Base-by-base conservation (phyloP, 768 basidiomycete genomes). In the Tricholoma hemisulphureum region DNA sequence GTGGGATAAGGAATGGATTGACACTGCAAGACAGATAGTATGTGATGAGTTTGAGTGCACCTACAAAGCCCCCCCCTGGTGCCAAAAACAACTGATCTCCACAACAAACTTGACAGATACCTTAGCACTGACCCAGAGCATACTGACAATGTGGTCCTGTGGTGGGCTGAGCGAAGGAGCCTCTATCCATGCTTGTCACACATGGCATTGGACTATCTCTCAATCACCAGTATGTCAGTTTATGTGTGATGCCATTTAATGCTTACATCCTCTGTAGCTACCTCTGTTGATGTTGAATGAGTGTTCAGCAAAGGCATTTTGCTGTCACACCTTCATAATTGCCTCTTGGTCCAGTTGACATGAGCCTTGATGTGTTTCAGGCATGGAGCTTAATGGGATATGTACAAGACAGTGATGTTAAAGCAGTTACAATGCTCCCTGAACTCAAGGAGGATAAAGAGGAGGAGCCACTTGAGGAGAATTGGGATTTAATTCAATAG, bases 131-230 rank as follows among this genome's bases (percentile, higher is more conserved):
- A 61, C 11, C 35, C 63, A 18, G 69, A 65, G 43, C 32, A 56
- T 26, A 59, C 65, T 14, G 24, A 37, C 0, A 61, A 73, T 45
- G 59, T 62, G 1, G 50, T 73, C 11, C 16, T 43, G 8, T 75
- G 70, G 73, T 75, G 69, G 73, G 21, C 43, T 11, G 60, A 63
- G 5, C 53, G 45, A 21, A 48, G 56, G 11, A 24, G 28, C 1
- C 26, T 58, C 13, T 73, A 64, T 60, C 72, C 70, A 2, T 28
- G 59, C 13, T 61, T 72, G 1, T 65, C 68, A 1, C 54, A 63
- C 0, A 73, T 75, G 73, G 74, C 68, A 4, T 58, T 66, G 0
- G 67, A 75, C 32, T 74, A 74, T 51, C 58, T 72, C 1, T 60
- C 58, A 5, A 69, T 74, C 26, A 67, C 72, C 46, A 61, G 73